Evolutionary conservation across 805 yeast species (phyloP).

Genomic region (Diddensiella caesifluorescens): DNA sequence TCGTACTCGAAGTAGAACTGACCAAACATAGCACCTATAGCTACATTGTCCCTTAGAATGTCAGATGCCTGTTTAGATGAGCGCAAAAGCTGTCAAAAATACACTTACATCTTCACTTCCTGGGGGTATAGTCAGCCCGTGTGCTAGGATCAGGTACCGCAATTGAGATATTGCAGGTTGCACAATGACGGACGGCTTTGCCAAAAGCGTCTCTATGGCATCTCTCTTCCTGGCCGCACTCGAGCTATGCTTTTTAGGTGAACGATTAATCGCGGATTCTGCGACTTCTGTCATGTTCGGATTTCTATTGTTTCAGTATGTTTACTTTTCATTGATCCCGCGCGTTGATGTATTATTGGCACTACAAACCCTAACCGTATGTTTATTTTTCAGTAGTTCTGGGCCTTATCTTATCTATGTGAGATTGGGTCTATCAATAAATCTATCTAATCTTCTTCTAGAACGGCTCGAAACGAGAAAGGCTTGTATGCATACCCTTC

Average conservation of each 20-base stretch:
- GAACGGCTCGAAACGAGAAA: constrained; percentile 49
- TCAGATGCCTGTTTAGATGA: background rate
- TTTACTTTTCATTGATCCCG: too few species aligned
- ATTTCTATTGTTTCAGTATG: too few species aligned
- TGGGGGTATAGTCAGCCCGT: constrained; percentile 34
- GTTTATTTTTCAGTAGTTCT: too few species aligned
- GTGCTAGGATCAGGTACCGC: constrained; percentile 46
- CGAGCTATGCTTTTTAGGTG: constrained; percentile 2
- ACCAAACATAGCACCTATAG: constrained; percentile 75
- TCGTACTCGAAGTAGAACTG: constrained; percentile 61
- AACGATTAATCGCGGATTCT: background rate
- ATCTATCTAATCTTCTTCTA: constrained; percentile 4
- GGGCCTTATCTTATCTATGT: too few species aligned
- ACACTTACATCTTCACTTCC: constrained; percentile 13
- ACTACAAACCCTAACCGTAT: too few species aligned
- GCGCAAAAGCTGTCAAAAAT: background rate
- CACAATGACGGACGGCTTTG: constrained; percentile 37
- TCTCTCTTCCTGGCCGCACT: constrained; percentile 40
- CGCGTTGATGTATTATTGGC: too few species aligned
- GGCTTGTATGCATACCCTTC: constrained; percentile 91
- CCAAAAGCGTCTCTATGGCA: constrained; percentile 45
- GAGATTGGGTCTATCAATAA: too few species aligned
- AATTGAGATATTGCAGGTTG: constrained; percentile 49
- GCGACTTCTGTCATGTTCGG: background rate
- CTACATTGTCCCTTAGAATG: constrained; percentile 51